Percentiles rank a stretch among this genome's conserved stretches.
Conservation (phyloP, 2,329 filamentous ascomycete genomes). For the Davidsoniella virescens region DNA sequence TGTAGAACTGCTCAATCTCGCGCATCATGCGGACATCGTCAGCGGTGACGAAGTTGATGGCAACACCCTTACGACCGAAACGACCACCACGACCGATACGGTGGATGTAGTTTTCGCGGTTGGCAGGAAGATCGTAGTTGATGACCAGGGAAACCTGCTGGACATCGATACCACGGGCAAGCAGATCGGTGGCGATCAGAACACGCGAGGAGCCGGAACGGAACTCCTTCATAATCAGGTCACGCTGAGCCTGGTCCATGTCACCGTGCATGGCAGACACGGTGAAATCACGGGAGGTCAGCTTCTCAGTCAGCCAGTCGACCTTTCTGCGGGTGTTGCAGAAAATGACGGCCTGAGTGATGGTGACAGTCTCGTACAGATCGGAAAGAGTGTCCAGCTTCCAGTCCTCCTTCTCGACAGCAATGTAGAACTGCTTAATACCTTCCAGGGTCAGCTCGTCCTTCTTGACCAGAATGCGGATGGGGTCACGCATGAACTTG, state of each 20-base stretch:
- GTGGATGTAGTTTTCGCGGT: conserved; percentile 99
- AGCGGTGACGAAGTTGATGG: conserved; percentile 99
- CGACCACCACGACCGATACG: conserved; percentile 98
- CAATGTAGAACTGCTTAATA: conserved; percentile 99
- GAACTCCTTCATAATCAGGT: conserved; percentile 99
- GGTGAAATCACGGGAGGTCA: conserved; percentile 95
- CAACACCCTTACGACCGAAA: conserved; percentile 99
- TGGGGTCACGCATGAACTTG: conserved; percentile 99
- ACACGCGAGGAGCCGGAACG: conserved; percentile 96
- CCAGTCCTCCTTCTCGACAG: conserved; percentile 99
- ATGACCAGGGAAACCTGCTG: conserved; percentile 99
- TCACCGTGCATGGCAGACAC: conserved; percentile 99
- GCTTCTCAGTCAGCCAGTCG: conserved; percentile 99
- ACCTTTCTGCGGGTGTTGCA: conserved; percentile 99
- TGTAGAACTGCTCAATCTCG: conserved; percentile 99
- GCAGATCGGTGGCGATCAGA: conserved; percentile 90
- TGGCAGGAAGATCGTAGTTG: conserved; percentile 98
- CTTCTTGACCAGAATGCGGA: conserved; percentile 99
- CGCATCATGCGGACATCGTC: conserved; percentile 99
- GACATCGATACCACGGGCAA: conserved; percentile 99
- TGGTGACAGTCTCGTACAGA: conserved; percentile 97
- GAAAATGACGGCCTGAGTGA: conserved; percentile 99
- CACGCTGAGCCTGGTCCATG: conserved; percentile 96
- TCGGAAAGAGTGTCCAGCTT: conserved; percentile 98
- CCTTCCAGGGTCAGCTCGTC: conserved; percentile 98